Evolutionary conservation across 805 yeast species (phyloP), one percentile per base, ranked within the genome.

Genomic region (Starmera pachycereana): DNA sequence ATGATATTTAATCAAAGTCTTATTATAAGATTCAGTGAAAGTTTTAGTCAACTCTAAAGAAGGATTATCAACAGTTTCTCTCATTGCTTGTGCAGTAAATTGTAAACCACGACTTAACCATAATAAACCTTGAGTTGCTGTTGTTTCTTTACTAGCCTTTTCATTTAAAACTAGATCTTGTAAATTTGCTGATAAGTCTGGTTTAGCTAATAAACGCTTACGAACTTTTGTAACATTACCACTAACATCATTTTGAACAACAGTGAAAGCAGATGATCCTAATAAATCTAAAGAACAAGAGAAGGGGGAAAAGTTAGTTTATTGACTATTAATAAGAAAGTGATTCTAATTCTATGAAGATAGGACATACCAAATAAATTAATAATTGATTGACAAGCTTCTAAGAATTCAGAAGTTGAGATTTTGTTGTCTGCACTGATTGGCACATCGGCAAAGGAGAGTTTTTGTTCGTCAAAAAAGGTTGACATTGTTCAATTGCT

Each of bases 1-100:
- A 65, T 87, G 96, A 64, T 77, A 80, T 61, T 87, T 78, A 44
- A 81, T 72, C 57, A 87, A 72, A 6, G 96, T 87, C 64, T 81
- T 82, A 46, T 70, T 56, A 66, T 87, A 87, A n/a, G 95, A 83
- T 52, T 79, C 82, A 40, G 88, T 84, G 69, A 87, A 87, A 29
- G 94, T 77, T 55, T 70, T 74, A 41, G 81, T 66, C 57, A 87
- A 69, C 63, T 87, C 96, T 42, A 59, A 60, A 37, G 50, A 45
- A 36, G 85, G 79, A 52, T 74, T 67, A 45, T 72, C 73, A 38
- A 84, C 70, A 36, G 87, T 83, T 60, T 82, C 86, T 54, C 89
- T 71, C 80, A 87, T 78, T 32, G 95, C 92, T 49, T 71, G 79
- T 14, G 94, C 89, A n/a, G 96, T 87, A 69, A 87, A 88, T 58